phyloP scores from a whole-genome alignment of 2,329 filamentous ascomycete genomes.

The Pseudogymnoascus sp. region DNA sequence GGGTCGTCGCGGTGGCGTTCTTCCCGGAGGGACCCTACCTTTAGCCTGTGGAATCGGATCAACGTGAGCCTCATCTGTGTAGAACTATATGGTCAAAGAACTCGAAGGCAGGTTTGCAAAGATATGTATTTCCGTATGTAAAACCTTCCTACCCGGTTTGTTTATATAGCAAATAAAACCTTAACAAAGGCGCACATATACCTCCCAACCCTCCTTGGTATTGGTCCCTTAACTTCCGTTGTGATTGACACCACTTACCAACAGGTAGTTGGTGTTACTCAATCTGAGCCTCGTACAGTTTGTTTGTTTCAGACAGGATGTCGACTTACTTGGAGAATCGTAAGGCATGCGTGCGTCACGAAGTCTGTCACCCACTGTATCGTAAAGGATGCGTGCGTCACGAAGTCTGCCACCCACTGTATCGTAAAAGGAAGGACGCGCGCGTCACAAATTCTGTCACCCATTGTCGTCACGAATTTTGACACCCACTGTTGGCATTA shows the following conservation, averaged over 20 bases:
- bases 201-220: constrained; percentile 6
- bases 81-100: constrained; percentile 14
- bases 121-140: constrained; percentile 7
- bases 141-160: constrained; percentile 1
- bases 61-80: constrained; percentile 16
- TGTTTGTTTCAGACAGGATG: constrained; percentile 13
- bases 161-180: constrained; percentile 9
- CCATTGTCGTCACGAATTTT: not conserved
- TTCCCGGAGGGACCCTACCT: constrained; percentile 11
- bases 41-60: constrained; percentile 12
- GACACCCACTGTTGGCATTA: not conserved
- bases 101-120: not conserved
- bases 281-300: constrained; percentile 12
- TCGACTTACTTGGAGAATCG: not conserved
- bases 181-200: constrained; percentile 13
- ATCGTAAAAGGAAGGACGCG: too few relatives aligned
- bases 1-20: constrained; percentile 7
- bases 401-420: too few relatives aligned
- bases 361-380: not conserved
- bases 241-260: constrained; percentile 5
- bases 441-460: not conserved
- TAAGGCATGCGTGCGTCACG: not conserved
- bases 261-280: constrained; percentile 10
- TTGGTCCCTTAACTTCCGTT: constrained; percentile 10
- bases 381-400: not conserved